Evolutionary conservation across 164 flowering plant genomes (phyloP), one percentile per base, ranked within the genome.

Genomic region (Annona cherimola): DNA sequence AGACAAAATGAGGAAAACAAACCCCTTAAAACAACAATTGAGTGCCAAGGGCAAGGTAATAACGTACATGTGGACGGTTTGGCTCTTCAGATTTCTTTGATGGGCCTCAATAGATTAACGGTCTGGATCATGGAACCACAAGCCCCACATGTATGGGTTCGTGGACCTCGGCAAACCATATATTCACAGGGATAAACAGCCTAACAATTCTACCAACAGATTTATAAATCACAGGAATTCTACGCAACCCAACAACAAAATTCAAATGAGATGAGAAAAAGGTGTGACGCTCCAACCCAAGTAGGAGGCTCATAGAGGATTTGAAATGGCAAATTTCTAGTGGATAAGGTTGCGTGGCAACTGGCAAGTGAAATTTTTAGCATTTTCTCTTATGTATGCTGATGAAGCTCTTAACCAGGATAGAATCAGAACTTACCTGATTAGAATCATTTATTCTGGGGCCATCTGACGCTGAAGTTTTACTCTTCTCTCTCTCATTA

Each of bases 401-500:
- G 35, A 26, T 26, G 3, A 9, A 7, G 9, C 57, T 50, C 57
- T 16, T 9, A 7, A 50, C 14, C 57, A 50, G 57, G 57, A 50
- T 50, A 50, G 16, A 61, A 18, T 42, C 64, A 73, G 64, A 71
- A 19, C 71, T 70, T 75, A 90, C 95, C 85, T 76, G 88, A 74
- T 68, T 70, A 9, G 81, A 61, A 26, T 78, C 88, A 74, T 81
- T 81, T 54, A 79, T 62, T 41, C 75, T 67, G 54, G 67, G 45
- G 16, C 78, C 85, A 76, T 88, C 89, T 61, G 83, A 42, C 26
- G 72, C 66, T 63, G 77, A 69, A 69, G 83, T 73, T 65, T 74
- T 80, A 74, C 42, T 77, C 69, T 75, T 84, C 35, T 83, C 89
- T 71, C 68, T 74, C 66, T 83, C 91, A 72, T 3, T 74, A 70